Conservation (phyloP, 306 rosid species). For the Trifolium fragiferum region DNA sequence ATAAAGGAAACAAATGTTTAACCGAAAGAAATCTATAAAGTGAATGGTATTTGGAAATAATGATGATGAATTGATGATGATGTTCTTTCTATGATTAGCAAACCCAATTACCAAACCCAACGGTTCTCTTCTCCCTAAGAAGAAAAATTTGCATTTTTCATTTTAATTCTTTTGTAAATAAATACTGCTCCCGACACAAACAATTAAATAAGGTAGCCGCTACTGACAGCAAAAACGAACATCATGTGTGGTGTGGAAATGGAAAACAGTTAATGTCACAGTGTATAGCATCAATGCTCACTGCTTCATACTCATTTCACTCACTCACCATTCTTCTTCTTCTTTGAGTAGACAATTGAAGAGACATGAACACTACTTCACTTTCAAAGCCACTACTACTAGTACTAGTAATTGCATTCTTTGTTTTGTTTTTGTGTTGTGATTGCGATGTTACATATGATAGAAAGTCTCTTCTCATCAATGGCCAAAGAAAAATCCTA, state of each 20-base stretch:
- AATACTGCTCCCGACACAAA: not conserved
- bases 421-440: conserved; percentile 49
- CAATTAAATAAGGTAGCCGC: not conserved
- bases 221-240: not conserved
- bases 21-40: not conserved
- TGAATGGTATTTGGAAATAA: not conserved
- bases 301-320: too few species aligned
- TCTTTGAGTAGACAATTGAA: not conserved
- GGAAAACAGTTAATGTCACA: not conserved
- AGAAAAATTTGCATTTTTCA: not conserved
- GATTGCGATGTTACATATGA: conserved; percentile 76
- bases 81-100: not conserved
- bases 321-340: conserved; percentile 12
- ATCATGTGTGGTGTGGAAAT: not conserved
- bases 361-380: conserved; percentile 63
- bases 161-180: not conserved
- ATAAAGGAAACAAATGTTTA: not conserved
- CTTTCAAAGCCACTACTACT: conserved; percentile 55
- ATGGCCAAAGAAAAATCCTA: conserved; percentile 84
- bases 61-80: not conserved
- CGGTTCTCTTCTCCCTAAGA: conserved; percentile 7
- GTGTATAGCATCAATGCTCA: not conserved
- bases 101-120: not conserved
- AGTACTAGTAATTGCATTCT: conserved; percentile 6
- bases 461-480: conserved; percentile 78